Base-by-base conservation (phyloP, 2,329 filamentous ascomycete genomes). In the Berkeleyomyces rouxiae region DNA sequence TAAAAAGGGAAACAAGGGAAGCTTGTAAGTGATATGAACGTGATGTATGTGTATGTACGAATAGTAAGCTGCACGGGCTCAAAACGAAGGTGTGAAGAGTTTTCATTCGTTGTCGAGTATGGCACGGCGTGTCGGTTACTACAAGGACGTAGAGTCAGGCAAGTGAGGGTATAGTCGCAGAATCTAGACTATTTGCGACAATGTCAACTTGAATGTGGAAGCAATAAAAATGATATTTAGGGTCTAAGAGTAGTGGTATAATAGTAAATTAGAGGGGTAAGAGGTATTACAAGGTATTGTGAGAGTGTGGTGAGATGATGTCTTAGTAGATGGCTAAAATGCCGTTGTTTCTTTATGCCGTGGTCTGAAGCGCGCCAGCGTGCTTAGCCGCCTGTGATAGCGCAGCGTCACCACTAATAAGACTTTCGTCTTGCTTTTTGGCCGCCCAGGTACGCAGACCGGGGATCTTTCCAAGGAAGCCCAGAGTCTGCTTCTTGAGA, bases 401-500 rank as follows among this genome's bases (percentile, higher is more conserved):
- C 7, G 63, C 63, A 5, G 47, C 63, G 61, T 65, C 63, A 1
- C 63, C 63, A n/a, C 23, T 53, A 31, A 65, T 39, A 2, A 36
- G 13, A 5, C 47, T 55, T 59, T 65, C 58, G 9, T 61, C 9
- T 42, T 61, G 16, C n/a, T 65, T 65, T 46, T 65, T 63, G 4
- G 57, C 40, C 6, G 61, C 61, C 64, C 64, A 65, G 5, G n/a
- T 53, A 3, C 55, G 43, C n/a, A 65, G 31, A 31, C 64, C 64
- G 10, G 64, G 64, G 10, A 65, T 36, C 64, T 65, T 65, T 2
- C 37, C 40, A 4, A 63, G 39, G 11, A 59, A 7, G 5, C 36
- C 9, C 23, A 65, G 47, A 31, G 53, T 61, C 59, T 64, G 40
- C 53, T 70, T 70, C 65, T 70, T 65, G 36, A 76, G 65, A 4